These are phyloP conservation scores for Mimosa pudica DNA, from an alignment of 306 rosid genomes.

Conservation along the genomic window DNA sequence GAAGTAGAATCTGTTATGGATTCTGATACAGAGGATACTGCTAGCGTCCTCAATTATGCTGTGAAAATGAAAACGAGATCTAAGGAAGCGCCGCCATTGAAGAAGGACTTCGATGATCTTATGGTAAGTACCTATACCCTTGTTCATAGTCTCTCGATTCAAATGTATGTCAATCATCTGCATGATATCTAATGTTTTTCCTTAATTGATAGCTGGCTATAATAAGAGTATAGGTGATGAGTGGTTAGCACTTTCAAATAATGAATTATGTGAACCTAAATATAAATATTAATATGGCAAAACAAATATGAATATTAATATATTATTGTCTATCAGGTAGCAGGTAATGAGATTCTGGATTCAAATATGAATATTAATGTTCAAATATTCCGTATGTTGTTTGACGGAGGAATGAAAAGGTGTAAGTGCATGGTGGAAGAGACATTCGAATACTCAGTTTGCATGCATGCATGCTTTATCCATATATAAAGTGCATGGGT, in stretches of 20 bases:
- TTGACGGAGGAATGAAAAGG: constrained; percentile 1
- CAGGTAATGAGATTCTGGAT: too few relatives aligned
- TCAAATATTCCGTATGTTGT: background rate
- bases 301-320: too few relatives aligned
- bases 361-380: too few relatives aligned
- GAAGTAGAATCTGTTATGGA: constrained; percentile 44
- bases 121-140: constrained; percentile 41
- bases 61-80: constrained; percentile 40
- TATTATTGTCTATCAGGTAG: too few relatives aligned
- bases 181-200: constrained; percentile 14
- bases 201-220: constrained; percentile 5
- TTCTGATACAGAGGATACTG: constrained; percentile 61
- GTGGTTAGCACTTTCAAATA: background rate
- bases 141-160: background rate
- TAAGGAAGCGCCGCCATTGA: constrained; percentile 37
- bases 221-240: background rate
- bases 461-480: background rate
- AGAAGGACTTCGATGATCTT: constrained; percentile 33
- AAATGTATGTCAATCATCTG: background rate
- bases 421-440: background rate
- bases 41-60: constrained; percentile 62
- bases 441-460: background rate
- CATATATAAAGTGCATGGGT: background rate
- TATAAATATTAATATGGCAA: background rate
- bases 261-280: constrained; percentile 6